These are phyloP conservation scores for Capronia coronata DNA, from an alignment of 2,329 filamentous ascomycete species.

Conservation along the genomic window DNA sequence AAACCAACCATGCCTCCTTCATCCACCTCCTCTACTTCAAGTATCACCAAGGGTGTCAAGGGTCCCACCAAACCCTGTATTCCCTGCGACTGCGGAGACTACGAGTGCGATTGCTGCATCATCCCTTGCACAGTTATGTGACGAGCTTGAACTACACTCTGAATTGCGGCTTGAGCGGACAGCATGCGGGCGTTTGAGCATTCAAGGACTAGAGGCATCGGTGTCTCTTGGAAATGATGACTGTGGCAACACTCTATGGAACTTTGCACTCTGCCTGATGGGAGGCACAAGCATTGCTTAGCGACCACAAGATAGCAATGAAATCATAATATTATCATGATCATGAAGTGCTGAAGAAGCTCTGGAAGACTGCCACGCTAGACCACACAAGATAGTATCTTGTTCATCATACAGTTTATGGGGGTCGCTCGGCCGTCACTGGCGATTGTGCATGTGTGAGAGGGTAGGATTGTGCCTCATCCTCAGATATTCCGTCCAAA, in stretches of 20 bases:
- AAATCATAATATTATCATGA: neutral
- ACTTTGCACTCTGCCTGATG: neutral
- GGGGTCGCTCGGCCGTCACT: neutral
- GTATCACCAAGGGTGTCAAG: constrained; percentile 23
- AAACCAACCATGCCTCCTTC: constrained; percentile 20
- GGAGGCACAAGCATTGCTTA: too few relatives aligned
- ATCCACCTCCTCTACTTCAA: constrained; percentile 22
- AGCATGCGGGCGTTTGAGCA: neutral
- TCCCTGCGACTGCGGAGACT: constrained; percentile 20
- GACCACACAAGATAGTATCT: too few relatives aligned
- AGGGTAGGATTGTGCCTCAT: constrained; percentile 17
- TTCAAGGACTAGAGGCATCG: neutral
- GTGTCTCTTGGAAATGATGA: neutral
- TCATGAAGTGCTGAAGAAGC: neutral
- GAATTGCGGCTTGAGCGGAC: neutral
- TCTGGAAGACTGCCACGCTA: too few relatives aligned
- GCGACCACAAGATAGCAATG: too few relatives aligned
- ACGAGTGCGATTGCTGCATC: constrained; percentile 23
- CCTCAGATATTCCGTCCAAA: constrained; percentile 24
- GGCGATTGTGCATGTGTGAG: constrained; percentile 10
- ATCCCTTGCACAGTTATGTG: constrained; percentile 21
- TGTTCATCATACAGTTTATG: too few relatives aligned
- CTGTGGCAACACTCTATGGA: too few relatives aligned
- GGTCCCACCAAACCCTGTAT: constrained; percentile 24
- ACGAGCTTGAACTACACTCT: neutral